phyloP scores from a whole-genome alignment of 2,329 filamentous ascomycete species.

The Pseudocercospora fijiensis region DNA sequence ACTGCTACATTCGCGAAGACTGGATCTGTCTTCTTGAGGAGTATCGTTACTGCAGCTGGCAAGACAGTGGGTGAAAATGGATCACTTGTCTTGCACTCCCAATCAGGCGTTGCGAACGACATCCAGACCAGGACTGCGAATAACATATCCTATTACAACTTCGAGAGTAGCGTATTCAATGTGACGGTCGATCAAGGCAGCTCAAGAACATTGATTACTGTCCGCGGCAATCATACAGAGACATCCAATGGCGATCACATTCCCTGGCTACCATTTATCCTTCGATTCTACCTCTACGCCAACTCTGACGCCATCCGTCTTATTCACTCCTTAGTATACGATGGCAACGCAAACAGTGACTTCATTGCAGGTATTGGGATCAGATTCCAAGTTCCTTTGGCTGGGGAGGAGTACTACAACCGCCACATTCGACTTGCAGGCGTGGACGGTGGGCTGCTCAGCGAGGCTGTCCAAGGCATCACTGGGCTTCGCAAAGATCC shows the following conservation, averaged over 20 bases:
- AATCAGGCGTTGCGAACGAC: constrained; percentile 48
- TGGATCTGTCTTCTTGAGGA: constrained; percentile 36
- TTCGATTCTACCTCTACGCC: constrained; percentile 61
- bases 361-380: constrained; percentile 58
- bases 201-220: constrained; percentile 51
- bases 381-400: constrained; percentile 56
- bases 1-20: constrained; percentile 38
- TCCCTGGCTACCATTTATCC: constrained; percentile 55
- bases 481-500: constrained; percentile 60
- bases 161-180: constrained; percentile 54
- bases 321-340: constrained; percentile 58
- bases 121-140: constrained; percentile 39
- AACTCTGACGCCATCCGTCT: constrained; percentile 56
- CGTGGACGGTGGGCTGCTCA: constrained; percentile 55
- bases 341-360: constrained; percentile 51
- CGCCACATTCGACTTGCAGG: constrained; percentile 60
- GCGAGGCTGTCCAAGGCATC: constrained; percentile 60
- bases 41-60: constrained; percentile 40
- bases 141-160: constrained; percentile 45
- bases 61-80: constrained; percentile 43
- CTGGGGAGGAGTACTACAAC: constrained; percentile 55
- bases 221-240: constrained; percentile 43
- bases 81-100: constrained; percentile 53
- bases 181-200: constrained; percentile 50
- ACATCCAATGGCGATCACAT: constrained; percentile 39